Conservation (phyloP, 768 basidiomycete species). For the Termitomyces sp. region DNA sequence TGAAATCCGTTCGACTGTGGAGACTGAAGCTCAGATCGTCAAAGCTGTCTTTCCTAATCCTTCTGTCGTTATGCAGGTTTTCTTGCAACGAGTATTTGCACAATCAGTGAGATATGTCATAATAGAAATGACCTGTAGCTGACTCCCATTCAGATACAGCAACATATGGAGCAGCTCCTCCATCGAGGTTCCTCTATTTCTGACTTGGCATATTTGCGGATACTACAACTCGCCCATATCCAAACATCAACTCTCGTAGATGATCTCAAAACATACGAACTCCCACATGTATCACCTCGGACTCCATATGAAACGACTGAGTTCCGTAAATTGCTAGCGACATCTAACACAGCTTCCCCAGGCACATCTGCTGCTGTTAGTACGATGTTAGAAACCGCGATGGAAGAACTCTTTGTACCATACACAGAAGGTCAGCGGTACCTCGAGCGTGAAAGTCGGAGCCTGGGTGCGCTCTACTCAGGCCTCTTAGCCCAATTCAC, state of each 20-base stretch:
- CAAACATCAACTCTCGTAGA: constrained; percentile 80
- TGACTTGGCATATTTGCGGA: constrained; percentile 86
- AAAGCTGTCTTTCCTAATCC: constrained; percentile 99
- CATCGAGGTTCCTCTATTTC: constrained; percentile 73
- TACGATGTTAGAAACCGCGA: constrained; percentile 89
- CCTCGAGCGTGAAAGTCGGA: constrained; percentile 87
- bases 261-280: constrained; percentile 87
- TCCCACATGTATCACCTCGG: constrained; percentile 62
- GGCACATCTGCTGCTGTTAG: constrained; percentile 60
- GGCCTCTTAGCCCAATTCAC: constrained; percentile 71
- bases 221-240: constrained; percentile 83
- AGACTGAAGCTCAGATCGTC: constrained; percentile 95
- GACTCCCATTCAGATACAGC: constrained; percentile 71
- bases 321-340: constrained; percentile 52
- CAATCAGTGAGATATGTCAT: constrained; percentile 67
- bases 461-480: constrained; percentile 75
- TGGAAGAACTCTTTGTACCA: constrained; percentile 95
- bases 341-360: constrained; percentile 37
- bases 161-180: constrained; percentile 89
- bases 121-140: not conserved
- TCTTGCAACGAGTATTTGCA: constrained; percentile 94
- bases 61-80: constrained; percentile 95
- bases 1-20: constrained; percentile 89
- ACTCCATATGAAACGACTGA: constrained; percentile 63
- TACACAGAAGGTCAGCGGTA: constrained; percentile 92